Conservation (phyloP, 345 rosid genomes). For the Balakata baccata region DNA sequence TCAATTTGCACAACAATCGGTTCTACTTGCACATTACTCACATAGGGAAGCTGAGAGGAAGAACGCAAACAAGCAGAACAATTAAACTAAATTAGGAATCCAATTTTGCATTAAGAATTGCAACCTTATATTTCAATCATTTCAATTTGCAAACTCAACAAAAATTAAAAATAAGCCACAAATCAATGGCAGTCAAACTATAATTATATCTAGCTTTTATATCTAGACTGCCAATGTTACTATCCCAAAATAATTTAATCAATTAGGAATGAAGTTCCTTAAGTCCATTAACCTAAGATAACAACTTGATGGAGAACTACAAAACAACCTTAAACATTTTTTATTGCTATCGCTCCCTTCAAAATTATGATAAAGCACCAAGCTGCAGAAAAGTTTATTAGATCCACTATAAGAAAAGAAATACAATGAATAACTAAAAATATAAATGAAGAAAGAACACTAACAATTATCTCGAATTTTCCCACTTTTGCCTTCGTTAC, state of each 20-base stretch:
- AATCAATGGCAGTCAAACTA: too few relatives aligned
- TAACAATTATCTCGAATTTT: conserved; percentile 72
- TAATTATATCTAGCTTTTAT: not conserved
- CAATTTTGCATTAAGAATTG: not conserved
- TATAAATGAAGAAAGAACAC: conserved; percentile 19
- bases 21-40: conserved; percentile 85
- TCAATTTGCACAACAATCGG: conserved; percentile 88
- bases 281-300: not conserved
- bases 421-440: not conserved
- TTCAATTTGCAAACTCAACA: not conserved
- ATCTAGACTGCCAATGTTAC: not conserved
- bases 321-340: not conserved
- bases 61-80: not conserved
- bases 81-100: not conserved
- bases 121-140: not conserved
- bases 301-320: not conserved
- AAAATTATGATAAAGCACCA: not conserved
- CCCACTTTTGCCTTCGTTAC: conserved; percentile 89
- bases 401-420: not conserved
- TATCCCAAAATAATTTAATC: not conserved
- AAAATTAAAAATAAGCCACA: not conserved
- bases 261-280: not conserved
- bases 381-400: not conserved
- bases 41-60: conserved; percentile 66
- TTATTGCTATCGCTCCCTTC: not conserved